A percentile compares a stretch with the other conserved stretches of the same genome.
Conservation (phyloP, 179 eudicot species). For the Silene coronaria region DNA sequence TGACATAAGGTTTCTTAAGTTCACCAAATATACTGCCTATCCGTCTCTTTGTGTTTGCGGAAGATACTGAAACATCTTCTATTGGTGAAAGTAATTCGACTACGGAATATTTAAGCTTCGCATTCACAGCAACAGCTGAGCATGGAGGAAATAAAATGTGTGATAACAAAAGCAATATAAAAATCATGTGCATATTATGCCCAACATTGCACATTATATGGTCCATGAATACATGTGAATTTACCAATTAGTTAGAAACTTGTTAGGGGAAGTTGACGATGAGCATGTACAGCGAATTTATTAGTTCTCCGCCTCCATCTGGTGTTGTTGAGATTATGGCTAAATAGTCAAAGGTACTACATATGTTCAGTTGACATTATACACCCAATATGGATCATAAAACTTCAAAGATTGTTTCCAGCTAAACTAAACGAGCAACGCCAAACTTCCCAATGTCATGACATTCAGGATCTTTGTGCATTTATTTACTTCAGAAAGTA, state of each 20-base stretch:
- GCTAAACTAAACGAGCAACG: not conserved
- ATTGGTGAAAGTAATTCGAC: conserved; percentile 44
- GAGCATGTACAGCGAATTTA: not conserved
- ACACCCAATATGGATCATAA: not conserved
- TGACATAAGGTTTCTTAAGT: conserved; percentile 41
- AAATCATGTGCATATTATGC: not conserved
- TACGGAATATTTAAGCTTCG: conserved; percentile 69
- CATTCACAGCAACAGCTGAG: conserved; percentile 93
- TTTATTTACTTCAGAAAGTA: not conserved
- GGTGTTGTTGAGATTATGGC: not conserved
- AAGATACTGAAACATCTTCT: conserved; percentile 34
- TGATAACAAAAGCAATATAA: conserved; percentile 15
- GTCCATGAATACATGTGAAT: not conserved
- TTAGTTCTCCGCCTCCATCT: not conserved
- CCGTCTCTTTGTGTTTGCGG: conserved; percentile 38
- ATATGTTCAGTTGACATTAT: too few species aligned
- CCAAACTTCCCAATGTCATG: not conserved
- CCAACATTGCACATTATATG: not conserved
- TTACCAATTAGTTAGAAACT: not conserved
- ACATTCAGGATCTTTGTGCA: not conserved
- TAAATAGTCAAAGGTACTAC: not conserved
- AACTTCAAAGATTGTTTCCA: not conserved
- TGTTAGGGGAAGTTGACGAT: not conserved
- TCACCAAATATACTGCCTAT: conserved; percentile 50
- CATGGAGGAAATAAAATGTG: conserved; percentile 16